A percentile compares a stretch with the other conserved stretches of the same genome.
Conservation (phyloP, 345 rosid species). For the Salix dunnii region DNA sequence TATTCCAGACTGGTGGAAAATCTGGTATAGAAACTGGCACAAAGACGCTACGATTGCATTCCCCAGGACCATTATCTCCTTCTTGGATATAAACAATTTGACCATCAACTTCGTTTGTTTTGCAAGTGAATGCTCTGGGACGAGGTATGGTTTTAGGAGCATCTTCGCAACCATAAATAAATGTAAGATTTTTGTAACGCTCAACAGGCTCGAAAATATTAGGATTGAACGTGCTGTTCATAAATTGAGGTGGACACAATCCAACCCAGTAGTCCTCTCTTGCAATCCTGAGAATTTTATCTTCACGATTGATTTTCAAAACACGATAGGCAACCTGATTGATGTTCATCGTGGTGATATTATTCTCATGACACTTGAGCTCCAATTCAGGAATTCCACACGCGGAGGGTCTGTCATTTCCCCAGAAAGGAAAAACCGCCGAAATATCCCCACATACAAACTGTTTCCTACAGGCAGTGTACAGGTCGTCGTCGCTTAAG, state of each 20-base stretch:
- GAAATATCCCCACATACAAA: slow-evolving; percentile 32
- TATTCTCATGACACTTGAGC: slow-evolving; percentile 22
- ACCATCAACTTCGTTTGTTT: background rate
- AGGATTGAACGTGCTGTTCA: slow-evolving; percentile 24
- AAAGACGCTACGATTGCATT: slow-evolving; percentile 11
- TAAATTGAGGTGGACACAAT: slow-evolving; percentile 15
- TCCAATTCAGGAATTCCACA: slow-evolving; percentile 40
- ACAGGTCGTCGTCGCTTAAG: background rate
- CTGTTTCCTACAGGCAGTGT: background rate
- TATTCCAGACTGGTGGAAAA: too few relatives aligned
- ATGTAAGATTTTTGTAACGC: slow-evolving; percentile 7
- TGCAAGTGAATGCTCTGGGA: slow-evolving; percentile 1
- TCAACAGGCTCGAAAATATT: background rate
- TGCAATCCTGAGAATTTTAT: slow-evolving; percentile 17
- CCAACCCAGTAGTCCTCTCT: slow-evolving; percentile 21
- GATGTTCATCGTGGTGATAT: background rate
- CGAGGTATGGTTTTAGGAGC: fast-evolving
- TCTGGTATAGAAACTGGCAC: slow-evolving; percentile 4
- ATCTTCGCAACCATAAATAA: slow-evolving; percentile 19
- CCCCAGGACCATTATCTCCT: background rate
- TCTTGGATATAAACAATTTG: background rate
- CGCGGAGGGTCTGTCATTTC: fast-evolving
- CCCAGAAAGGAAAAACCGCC: slow-evolving; percentile 42
- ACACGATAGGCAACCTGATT: slow-evolving; percentile 23
- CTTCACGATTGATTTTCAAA: background rate